Evolutionary conservation across 2,329 filamentous ascomycete species (phyloP).

Genomic region (Ophiocordyceps camponoti-saundersi): DNA sequence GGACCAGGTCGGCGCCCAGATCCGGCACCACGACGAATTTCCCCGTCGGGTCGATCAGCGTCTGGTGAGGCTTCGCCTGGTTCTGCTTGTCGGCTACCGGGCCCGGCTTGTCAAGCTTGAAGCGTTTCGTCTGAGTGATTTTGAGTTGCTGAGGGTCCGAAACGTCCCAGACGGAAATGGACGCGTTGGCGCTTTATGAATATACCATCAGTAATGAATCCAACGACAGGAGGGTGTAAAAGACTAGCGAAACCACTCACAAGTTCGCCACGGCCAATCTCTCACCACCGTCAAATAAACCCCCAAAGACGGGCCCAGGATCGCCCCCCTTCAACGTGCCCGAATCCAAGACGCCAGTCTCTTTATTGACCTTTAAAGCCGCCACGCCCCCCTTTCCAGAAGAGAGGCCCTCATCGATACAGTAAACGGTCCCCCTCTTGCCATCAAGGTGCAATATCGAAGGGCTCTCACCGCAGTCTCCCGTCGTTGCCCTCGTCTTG

Average conservation of each 20-base stretch:
- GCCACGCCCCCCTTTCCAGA: conserved; percentile 29
- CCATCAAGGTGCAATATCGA: conserved; percentile 44
- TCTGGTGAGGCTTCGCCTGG: conserved; percentile 44
- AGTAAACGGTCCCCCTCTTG: conserved; percentile 33
- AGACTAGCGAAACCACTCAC: conserved; percentile 16
- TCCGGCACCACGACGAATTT: conserved; percentile 48
- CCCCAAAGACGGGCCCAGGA: conserved; percentile 25
- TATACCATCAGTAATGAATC: too few relatives aligned
- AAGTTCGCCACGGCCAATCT: conserved; percentile 26
- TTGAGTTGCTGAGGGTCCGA: conserved; percentile 18
- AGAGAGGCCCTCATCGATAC: conserved; percentile 38
- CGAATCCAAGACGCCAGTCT: conserved; percentile 14
- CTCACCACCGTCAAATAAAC: conserved; percentile 23
- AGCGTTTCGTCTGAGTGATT: conserved; percentile 20
- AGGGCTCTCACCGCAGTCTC: conserved; percentile 33
- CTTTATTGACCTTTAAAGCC: conserved; percentile 15
- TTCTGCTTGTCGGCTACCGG: conserved; percentile 31
- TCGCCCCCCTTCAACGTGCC: conserved; percentile 11
- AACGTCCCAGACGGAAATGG: conserved; percentile 27
- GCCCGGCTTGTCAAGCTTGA: conserved; percentile 19
- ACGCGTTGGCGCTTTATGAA: conserved; percentile 22
- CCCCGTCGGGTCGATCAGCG: conserved; percentile 47
- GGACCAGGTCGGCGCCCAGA: conserved; percentile 46
- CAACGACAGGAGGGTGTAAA: too few relatives aligned
- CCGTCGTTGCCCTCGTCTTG: conserved; percentile 21